Conservation (phyloP, 2,329 filamentous ascomycete genomes). For the Epicoccum sorghinum region DNA sequence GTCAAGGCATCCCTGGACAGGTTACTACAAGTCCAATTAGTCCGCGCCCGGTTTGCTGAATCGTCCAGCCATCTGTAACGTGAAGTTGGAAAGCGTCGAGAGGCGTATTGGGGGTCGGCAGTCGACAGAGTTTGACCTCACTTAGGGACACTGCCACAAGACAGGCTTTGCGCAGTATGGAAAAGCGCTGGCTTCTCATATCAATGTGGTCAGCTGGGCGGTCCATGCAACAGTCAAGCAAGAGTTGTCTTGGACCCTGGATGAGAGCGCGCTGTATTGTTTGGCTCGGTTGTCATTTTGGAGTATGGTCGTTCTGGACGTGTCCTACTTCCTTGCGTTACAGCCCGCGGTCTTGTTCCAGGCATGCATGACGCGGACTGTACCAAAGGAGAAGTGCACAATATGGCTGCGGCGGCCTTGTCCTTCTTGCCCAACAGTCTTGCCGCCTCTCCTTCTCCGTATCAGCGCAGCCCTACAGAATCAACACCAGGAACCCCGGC, state of each 20-base stretch:
- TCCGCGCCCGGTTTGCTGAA: constrained; percentile 5
- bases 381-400: constrained; percentile 1
- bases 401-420: neutral
- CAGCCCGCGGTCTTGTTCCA: neutral
- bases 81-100: constrained; percentile 12
- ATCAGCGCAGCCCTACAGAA: constrained; percentile 15
- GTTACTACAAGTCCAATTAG: constrained; percentile 8
- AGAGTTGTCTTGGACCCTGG: constrained; percentile 6
- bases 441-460: constrained; percentile 1
- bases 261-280: neutral
- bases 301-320: neutral
- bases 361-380: constrained; percentile 6
- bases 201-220: constrained; percentile 11
- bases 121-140: constrained; percentile 2
- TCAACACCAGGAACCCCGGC: constrained; percentile 8
- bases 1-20: constrained; percentile 11
- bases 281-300: constrained; percentile 9
- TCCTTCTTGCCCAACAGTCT: constrained; percentile 4
- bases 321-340: constrained; percentile 2
- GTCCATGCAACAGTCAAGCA: constrained; percentile 13
- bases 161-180: constrained; percentile 10
- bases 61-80: constrained; percentile 14
- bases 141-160: constrained; percentile 3
- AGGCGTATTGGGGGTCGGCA: constrained; percentile 17
- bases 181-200: constrained; percentile 11